These are phyloP conservation scores for Hericium alpestre DNA, from an alignment of 768 basidiomycete species.

Conservation along the genomic window DNA sequence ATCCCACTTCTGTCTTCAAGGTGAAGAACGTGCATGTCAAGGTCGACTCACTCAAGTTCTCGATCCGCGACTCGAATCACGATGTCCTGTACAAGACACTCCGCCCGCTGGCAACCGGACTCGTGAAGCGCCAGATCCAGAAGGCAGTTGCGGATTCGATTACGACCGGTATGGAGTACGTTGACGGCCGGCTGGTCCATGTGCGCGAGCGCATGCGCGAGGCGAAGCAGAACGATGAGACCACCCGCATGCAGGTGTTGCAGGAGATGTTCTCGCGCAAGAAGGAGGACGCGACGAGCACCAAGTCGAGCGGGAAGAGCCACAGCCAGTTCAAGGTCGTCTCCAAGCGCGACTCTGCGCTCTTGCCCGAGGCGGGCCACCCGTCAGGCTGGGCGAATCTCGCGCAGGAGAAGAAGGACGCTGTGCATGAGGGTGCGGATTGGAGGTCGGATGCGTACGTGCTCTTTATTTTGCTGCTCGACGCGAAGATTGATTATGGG, in stretches of 20 bases:
- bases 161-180: constrained; percentile 71
- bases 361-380: constrained; percentile 54
- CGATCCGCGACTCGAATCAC: constrained; percentile 86
- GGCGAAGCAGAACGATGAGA: constrained; percentile 25
- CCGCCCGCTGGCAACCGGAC: constrained; percentile 63
- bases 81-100: constrained; percentile 81
- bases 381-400: constrained; percentile 68
- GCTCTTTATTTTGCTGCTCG: neutral
- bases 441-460: constrained; percentile 47
- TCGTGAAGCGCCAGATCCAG: constrained; percentile 72
- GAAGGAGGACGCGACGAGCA: constrained; percentile 33
- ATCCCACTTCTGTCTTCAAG: constrained; percentile 60
- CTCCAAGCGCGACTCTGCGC: constrained; percentile 51
- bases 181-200: constrained; percentile 82
- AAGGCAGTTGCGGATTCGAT: constrained; percentile 58
- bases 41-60: constrained; percentile 81
- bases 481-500: neutral
- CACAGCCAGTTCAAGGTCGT: constrained; percentile 75
- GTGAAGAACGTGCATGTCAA: constrained; percentile 67
- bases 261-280: constrained; percentile 58
- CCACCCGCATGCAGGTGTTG: constrained; percentile 39
- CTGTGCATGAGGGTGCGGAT: constrained; percentile 30
- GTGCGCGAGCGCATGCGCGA: constrained; percentile 69
- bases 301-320: constrained; percentile 28
- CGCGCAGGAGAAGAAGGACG: constrained; percentile 31